A percentile compares a stretch with the other conserved stretches of the same genome.
Evolutionary conservation across 805 yeast genomes (phyloP).

Genomic region (Tetrapisispora phaffii): DNA sequence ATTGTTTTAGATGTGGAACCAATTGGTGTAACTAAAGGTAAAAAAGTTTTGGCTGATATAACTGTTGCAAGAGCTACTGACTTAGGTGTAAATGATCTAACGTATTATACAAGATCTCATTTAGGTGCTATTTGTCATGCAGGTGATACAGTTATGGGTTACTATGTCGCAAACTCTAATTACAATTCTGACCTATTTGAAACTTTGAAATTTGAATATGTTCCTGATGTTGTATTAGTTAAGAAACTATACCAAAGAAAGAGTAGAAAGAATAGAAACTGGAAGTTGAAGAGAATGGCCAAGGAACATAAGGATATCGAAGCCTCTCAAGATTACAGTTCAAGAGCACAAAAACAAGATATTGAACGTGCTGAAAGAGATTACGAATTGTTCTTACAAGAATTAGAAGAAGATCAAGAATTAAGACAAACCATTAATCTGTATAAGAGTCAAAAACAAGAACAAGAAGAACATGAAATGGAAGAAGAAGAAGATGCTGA

Average conservation of each 20-base stretch:
- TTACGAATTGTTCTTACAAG: conserved; percentile 91
- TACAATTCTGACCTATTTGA: conserved; percentile 86
- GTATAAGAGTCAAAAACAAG: conserved; percentile 49
- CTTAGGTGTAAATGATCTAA: conserved; percentile 74
- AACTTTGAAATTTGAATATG: conserved; percentile 44
- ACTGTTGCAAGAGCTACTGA: conserved; percentile 86
- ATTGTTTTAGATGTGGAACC: conserved; percentile 91
- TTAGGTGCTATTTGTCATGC: conserved; percentile 92
- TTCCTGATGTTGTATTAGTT: conserved; percentile 80
- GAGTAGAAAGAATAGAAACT: conserved; percentile 63
- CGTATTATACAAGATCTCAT: conserved; percentile 80
- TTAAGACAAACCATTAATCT: conserved; percentile 82
- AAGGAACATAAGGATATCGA: conserved; percentile 84
- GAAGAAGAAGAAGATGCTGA: conserved; percentile 62
- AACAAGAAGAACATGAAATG: conserved; percentile 30
- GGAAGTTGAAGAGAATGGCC: conserved; percentile 97
- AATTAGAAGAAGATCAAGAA: conserved; percentile 93
- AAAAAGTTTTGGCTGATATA: conserved; percentile 75
- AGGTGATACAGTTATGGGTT: conserved; percentile 92
- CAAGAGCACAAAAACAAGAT: conserved; percentile 76
- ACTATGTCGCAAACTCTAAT: conserved; percentile 74
- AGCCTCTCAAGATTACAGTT: conserved; percentile 49
- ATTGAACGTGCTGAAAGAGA: conserved; percentile 88
- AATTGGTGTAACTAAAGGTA: conserved; percentile 69
- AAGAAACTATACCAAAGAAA: conserved; percentile 83